Evolutionary conservation across 805 yeast species (phyloP), one percentile per base, ranked within the genome.

Genomic region (Candida coquimbonensis): DNA sequence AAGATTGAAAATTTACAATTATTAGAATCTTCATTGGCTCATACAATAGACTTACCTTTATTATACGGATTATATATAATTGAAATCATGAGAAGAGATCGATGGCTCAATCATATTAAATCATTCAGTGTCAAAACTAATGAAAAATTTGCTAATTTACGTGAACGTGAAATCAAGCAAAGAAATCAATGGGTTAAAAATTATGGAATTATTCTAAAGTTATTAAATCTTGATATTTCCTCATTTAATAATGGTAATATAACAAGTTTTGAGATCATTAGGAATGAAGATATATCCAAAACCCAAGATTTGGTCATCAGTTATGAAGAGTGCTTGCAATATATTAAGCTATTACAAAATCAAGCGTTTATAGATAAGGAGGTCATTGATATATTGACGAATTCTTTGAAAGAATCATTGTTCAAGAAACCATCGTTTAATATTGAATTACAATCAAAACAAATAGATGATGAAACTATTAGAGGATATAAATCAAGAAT

Each of bases 401-500:
- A 61, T 33, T 64, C 72, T 38, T 53, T 81, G 11, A 58, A 61
- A 5, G 69, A 67, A 17, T 46, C 67, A 9, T 54, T 62, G 0
- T 44, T 66, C 13, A 70, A 56, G 47, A 52, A 26, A 48, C 48
- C 47, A 33, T 51, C 42, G 29, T 34, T 37, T 17, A 54, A 47
- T 36, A 26, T 53, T 24, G 33, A 38, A 12, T 4, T 38, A 13
- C 31, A 16, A 8, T 3, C 39, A 7, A 36, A 36, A 12, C 27
- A 14, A 3, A 21, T 38, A 4, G 43, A 42, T 34, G n/a, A 29
- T 4, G 78, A 72, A 38, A 56, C 74, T 12, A 66, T 83, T 11
- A 72, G 72, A 51, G 87, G 86, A 0, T 82, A 88, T 51, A 83
- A 83, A 59, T 63, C 77, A 11, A 68, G 96, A 44, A 86, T 91